Base-by-base conservation (phyloP, 768 basidiomycete species). In the Boletus tylopilopsis region DNA sequence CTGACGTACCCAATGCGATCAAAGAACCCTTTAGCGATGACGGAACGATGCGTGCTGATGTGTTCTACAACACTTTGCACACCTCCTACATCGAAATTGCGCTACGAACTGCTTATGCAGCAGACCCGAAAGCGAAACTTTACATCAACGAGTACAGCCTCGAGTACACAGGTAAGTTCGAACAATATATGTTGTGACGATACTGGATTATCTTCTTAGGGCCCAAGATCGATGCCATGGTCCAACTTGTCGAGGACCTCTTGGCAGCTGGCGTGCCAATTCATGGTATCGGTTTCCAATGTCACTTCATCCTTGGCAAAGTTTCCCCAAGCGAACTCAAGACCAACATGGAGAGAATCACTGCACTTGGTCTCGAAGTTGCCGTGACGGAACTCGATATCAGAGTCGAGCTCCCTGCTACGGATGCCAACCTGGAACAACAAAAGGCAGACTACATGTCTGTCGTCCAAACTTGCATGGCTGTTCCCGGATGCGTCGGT, bases 381-480 rank as follows among this genome's bases (percentile, higher is more conserved):
- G 83, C 82, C 10, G 77, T 85, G 55, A 86, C 84, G 3, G 84
- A 85, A 60, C 74, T 86, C 43, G 84, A 86, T 59, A 80, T 80
- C 57, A 73, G 83, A 42, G 81, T 83, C 72, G 72, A 71, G 9
- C 60, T 53, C 12, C 82, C 82, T 13, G 73, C 69, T 12, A 80
- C 79, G 3, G 54, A 63, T 8, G 75, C 74, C 1, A 66, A 76
- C 30, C 69, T 79, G 27, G 70, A 66, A 27, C 80, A 83, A 59
- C 82, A 85, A 59, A 69, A 76, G 59, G 34, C 49, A n/a, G 82
- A 85, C 60, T 85, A 83, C 56, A 65, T 75, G 63, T 73, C 71
- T 23, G 76, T 84, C 38, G 73, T 84, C 47, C 50, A 64, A 18
- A 77, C 80, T 12, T 85, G 84, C 61, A 71, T 74, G 53, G 68